Evolutionary conservation across 208 protist genomes (phyloP).

Genomic region (Wallacemonas rigidus): DNA sequence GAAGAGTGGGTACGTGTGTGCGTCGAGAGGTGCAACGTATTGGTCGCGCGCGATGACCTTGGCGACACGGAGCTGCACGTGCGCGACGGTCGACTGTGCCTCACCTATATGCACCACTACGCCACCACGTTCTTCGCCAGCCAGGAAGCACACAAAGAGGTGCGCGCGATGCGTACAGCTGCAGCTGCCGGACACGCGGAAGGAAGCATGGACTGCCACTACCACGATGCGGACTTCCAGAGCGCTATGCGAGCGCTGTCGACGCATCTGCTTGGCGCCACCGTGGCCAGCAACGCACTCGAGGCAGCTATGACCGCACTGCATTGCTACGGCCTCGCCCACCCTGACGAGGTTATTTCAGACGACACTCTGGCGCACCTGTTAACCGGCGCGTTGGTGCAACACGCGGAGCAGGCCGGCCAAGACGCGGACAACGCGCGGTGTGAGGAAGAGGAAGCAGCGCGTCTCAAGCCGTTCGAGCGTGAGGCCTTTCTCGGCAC

Average conservation of each 20-base stretch:
- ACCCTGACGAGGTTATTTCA: neutral
- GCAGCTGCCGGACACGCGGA: neutral
- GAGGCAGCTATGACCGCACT: neutral
- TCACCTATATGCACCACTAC: constrained; percentile 60
- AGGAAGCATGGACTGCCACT: neutral
- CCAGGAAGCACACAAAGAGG: constrained; percentile 30
- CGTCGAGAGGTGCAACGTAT: constrained; percentile 27
- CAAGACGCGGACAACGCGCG: neutral
- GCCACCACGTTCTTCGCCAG: constrained; percentile 39
- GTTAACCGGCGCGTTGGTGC: neutral
- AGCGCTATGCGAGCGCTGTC: constrained; percentile 1
- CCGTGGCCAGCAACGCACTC: neutral
- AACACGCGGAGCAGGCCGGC: neutral
- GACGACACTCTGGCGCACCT: constrained; percentile 12
- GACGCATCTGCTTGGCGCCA: neutral
- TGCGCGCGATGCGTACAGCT: constrained; percentile 24
- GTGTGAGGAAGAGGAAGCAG: constrained; percentile 7
- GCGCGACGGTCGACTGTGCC: constrained; percentile 47
- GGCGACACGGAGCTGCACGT: constrained; percentile 43
- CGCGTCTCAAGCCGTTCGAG: constrained; percentile 6
- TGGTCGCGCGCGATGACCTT: constrained; percentile 40
- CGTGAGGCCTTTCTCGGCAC: constrained; percentile 19
- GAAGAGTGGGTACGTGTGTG: constrained; percentile 18
- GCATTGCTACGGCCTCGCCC: neutral
- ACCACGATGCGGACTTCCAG: constrained; percentile 17